Percentiles rank a stretch among this genome's conserved stretches.
Conservation (phyloP, 2,329 filamentous ascomycete genomes). For the Epichloe gansuensis region DNA sequence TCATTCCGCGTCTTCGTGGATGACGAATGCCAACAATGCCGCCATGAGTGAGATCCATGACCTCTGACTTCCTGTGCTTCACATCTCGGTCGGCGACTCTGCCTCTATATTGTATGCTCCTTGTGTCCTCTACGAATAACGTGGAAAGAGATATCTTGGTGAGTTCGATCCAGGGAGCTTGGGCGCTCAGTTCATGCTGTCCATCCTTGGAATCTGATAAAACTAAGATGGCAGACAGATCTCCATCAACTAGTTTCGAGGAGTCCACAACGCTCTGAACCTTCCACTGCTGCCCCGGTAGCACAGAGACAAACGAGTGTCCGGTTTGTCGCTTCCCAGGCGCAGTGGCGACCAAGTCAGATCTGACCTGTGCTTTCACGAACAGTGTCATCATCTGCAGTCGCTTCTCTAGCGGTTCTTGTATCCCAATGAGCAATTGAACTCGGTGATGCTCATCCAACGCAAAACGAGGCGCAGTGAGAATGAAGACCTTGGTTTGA, state of each 20-base stretch:
- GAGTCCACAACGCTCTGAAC: constrained; percentile 60
- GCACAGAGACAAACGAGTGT: constrained; percentile 15
- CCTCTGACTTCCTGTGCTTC: constrained; percentile 29
- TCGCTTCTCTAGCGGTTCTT: constrained; percentile 54
- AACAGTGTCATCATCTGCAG: constrained; percentile 55
- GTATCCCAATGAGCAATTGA: constrained; percentile 53
- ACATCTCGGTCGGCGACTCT: constrained; percentile 40
- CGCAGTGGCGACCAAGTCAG: constrained; percentile 13
- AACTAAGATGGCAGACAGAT: constrained; percentile 55
- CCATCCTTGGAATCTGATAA: constrained; percentile 53
- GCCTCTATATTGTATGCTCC: constrained; percentile 43
- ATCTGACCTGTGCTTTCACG: constrained; percentile 30
- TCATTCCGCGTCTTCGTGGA: constrained; percentile 42
- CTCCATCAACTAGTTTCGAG: constrained; percentile 55
- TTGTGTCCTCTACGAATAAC: constrained; percentile 45
- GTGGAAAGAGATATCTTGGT: constrained; percentile 53
- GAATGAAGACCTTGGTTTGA: constrained; percentile 53
- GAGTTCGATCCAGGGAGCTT: constrained; percentile 62
- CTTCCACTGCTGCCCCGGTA: constrained; percentile 37
- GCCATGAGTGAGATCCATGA: constrained; percentile 33
- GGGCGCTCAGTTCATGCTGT: constrained; percentile 53
- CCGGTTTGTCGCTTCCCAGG: constrained; percentile 11
- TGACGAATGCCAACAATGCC: constrained; percentile 44
- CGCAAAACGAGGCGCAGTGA: constrained; percentile 44
- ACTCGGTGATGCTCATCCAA: constrained; percentile 39